phyloP scores from a whole-genome alignment of 1,284 basidiomycete genomes.

The Heterobasidion irregulare region DNA sequence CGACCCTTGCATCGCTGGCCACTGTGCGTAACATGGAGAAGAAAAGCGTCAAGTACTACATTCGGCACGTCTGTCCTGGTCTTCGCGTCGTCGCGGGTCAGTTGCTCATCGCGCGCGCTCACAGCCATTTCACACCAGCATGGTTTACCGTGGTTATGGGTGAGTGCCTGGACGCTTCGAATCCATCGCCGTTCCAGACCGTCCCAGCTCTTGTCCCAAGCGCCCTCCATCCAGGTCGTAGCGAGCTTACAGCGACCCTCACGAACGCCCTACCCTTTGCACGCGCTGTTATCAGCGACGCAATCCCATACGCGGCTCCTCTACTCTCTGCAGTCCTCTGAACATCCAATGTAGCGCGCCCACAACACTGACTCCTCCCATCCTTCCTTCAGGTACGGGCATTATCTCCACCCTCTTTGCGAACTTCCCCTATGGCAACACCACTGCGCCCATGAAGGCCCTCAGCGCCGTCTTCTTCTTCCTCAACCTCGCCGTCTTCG shows the following conservation, averaged over 20 bases:
- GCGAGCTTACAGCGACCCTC: no score
- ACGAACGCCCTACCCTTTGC: no score
- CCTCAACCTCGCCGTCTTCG: constrained; percentile 58
- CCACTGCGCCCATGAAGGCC: constrained; percentile 29
- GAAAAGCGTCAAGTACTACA: no score
- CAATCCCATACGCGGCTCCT: background rate
- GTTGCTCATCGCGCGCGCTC: no score
- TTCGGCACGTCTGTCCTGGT: no score
- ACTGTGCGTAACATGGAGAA: no score
- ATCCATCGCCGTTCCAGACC: background rate
- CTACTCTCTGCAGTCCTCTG: background rate
- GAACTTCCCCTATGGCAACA: constrained; percentile 43
- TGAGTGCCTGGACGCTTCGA: constrained; percentile 14
- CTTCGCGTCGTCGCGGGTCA: no score
- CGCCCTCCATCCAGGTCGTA: no score
- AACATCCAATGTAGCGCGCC: background rate
- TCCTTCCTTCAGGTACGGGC: constrained; percentile 38
- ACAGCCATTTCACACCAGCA: constrained; percentile 35
- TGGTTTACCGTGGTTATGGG: constrained; percentile 51
- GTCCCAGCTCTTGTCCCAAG: no score
- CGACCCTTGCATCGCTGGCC: no score
- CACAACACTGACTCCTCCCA: background rate
- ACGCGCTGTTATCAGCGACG: background rate
- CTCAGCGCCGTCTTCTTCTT: constrained; percentile 49
- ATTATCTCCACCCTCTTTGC: constrained; percentile 44